Base-by-base conservation (phyloP, 2,329 filamentous ascomycete genomes). In the Phialophora chinensis region DNA sequence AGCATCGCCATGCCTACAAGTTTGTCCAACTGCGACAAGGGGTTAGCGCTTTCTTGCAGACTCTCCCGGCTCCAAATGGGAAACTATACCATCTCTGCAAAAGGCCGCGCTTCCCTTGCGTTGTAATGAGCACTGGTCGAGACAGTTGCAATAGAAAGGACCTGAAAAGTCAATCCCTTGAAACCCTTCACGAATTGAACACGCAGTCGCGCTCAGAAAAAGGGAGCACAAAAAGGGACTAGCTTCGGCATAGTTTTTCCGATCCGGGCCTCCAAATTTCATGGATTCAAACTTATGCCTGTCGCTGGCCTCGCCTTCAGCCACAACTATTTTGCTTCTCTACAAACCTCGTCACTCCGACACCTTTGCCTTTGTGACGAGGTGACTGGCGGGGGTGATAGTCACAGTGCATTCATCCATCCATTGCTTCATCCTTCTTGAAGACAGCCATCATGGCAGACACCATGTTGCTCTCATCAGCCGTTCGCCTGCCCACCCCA, bases 21-120 rank as follows among this genome's bases (percentile, higher is more conserved):
- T 88, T 92, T 93, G 87, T 96, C 95, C 82, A 97, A 91, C 95
- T 99, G 79, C 54, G 67, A 38, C 42, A 49, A 60, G 29, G 23
- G 49, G 25, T 27, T 52, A 27, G 61, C 65, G 42, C 31, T 61
- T 23, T 29, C 11, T 52, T 14, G 50, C 25, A 56, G 4, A 38
- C 50, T 12, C 25, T 14, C 31, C 5, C 50, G 23, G 47, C 7
- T 29, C 53, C 1, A 31, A 14, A n/a, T n/a, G 4, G 27, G 7
- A 23, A 38, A 4, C 42, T 17, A 29, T 68, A 68, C 66, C 66
- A 68, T 68, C 33, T 63, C 63, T 66, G 56, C 60, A 33, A 31
- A n/a, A 29, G 27, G 8, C 10, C 4, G 11, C 33, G 44, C 31
- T 29, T 61, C n/a, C 14, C 47, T 44, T n/a, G 17, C 17, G 38